phyloP scores from a whole-genome alignment of 805 yeast species.

The Ogataea minuta region DNA sequence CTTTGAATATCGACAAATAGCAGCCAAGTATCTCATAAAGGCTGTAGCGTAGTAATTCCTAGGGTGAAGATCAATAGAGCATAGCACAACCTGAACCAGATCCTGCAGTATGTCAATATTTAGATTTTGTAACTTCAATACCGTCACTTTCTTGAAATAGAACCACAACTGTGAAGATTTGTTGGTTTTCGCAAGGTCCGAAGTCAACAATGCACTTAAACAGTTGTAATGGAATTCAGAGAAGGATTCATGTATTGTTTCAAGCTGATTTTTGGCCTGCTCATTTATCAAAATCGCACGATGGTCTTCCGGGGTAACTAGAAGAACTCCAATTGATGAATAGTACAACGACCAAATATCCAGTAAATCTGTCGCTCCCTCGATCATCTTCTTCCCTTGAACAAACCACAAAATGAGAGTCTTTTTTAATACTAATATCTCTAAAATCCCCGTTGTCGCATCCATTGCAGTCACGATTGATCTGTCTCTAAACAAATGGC shows the following conservation, averaged over 20 bases:
- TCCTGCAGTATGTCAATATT: background rate
- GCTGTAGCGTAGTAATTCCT: conserved; percentile 49
- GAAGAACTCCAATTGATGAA: conserved; percentile 26
- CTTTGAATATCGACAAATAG: conserved; percentile 5
- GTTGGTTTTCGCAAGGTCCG: conserved; percentile 30
- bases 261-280: background rate
- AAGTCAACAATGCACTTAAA: conserved; percentile 22
- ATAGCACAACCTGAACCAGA: conserved; percentile 23
- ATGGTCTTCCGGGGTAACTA: conserved; percentile 32
- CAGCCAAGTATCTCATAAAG: conserved; percentile 29
- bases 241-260: background rate
- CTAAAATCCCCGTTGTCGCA: conserved; percentile 9
- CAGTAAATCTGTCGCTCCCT: background rate
- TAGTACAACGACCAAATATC: conserved; percentile 6
- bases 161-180: conserved; percentile 36
- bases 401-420: conserved; percentile 17
- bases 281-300: conserved; percentile 21
- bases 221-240: conserved; percentile 3
- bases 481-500: conserved; percentile 28
- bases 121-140: background rate
- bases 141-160: conserved; percentile 20
- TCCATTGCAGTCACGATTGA: conserved; percentile 22
- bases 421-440: conserved; percentile 18
- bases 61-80: conserved; percentile 41
- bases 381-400: conserved; percentile 17